Conservation (phyloP, 768 basidiomycete species). For the Obba rivulosa region DNA sequence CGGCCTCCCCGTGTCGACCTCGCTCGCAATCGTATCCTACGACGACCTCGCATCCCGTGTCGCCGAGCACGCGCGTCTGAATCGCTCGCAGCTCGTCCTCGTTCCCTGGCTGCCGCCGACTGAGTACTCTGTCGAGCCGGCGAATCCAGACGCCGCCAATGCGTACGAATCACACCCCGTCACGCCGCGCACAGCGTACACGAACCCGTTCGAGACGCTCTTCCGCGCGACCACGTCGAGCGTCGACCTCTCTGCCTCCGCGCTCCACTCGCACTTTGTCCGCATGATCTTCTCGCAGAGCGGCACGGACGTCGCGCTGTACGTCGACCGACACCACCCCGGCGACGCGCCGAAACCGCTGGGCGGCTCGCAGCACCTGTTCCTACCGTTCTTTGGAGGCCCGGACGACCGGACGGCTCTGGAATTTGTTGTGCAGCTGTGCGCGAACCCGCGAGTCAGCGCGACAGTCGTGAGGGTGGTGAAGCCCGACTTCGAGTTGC, state of each 20-base stretch:
- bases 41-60: slow-evolving; percentile 73
- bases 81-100: slow-evolving; percentile 68
- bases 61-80: slow-evolving; percentile 54
- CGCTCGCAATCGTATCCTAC: slow-evolving; percentile 68
- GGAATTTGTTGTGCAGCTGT: slow-evolving; percentile 80
- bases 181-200: slow-evolving; percentile 20
- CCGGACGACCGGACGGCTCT: slow-evolving; percentile 88
- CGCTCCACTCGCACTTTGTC: slow-evolving; percentile 77
- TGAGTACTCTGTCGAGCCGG: slow-evolving; percentile 5
- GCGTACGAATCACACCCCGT: slow-evolving; percentile 10
- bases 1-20: slow-evolving; percentile 55
- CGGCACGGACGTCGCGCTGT: slow-evolving; percentile 73
- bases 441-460: slow-evolving; percentile 55
- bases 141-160: slow-evolving; percentile 10
- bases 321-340: slow-evolving; percentile 54
- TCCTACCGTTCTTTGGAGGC: slow-evolving; percentile 91
- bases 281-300: slow-evolving; percentile 73
- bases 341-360: slow-evolving; percentile 17
- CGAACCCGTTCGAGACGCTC: slow-evolving; percentile 70
- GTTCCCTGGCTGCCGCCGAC: slow-evolving; percentile 70
- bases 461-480: slow-evolving; percentile 72
- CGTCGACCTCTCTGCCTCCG: slow-evolving; percentile 39
- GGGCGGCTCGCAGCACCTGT: slow-evolving; percentile 52
- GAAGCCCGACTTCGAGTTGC: slow-evolving; percentile 34
- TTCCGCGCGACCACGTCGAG: slow-evolving; percentile 36